A percentile compares a stretch with the other conserved stretches of the same genome.
These are phyloP conservation scores for Pythium aquatile DNA, from an alignment of 352 stramenopile genomes.

Conservation along the genomic window DNA sequence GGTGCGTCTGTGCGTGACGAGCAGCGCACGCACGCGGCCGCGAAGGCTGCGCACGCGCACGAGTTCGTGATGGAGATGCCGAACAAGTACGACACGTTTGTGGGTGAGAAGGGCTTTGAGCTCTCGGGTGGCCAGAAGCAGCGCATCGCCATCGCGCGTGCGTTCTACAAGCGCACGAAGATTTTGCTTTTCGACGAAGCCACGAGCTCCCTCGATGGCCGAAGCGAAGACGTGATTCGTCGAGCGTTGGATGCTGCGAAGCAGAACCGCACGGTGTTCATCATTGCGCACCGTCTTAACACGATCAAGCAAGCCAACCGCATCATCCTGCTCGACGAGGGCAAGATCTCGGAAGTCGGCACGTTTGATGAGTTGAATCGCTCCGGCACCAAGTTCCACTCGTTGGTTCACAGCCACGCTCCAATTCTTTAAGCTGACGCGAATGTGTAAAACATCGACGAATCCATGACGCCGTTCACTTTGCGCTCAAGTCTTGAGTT, in stretches of 20 bases:
- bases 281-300: constrained; percentile 84
- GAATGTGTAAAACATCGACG: not conserved
- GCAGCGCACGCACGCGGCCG: constrained; percentile 50
- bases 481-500: constrained; percentile 38
- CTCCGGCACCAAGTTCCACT: constrained; percentile 77
- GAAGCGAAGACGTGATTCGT: constrained; percentile 79
- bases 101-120: constrained; percentile 96
- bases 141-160: constrained; percentile 83
- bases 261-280: constrained; percentile 74
- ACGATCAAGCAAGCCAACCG: constrained; percentile 84
- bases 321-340: constrained; percentile 83
- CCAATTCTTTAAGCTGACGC: constrained; percentile 41
- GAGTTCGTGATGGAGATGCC: constrained; percentile 85
- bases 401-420: constrained; percentile 63
- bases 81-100: constrained; percentile 95
- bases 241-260: constrained; percentile 58
- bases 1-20: constrained; percentile 52
- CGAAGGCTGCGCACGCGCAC: constrained; percentile 72
- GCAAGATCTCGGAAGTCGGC: constrained; percentile 70
- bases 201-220: constrained; percentile 79
- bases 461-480: not conserved
- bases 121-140: constrained; percentile 98
- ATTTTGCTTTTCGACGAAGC: constrained; percentile 85
- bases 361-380: constrained; percentile 76
- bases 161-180: constrained; percentile 79